phyloP scores from a whole-genome alignment of 345 rosid genomes.

The Dovyalis caffra region DNA sequence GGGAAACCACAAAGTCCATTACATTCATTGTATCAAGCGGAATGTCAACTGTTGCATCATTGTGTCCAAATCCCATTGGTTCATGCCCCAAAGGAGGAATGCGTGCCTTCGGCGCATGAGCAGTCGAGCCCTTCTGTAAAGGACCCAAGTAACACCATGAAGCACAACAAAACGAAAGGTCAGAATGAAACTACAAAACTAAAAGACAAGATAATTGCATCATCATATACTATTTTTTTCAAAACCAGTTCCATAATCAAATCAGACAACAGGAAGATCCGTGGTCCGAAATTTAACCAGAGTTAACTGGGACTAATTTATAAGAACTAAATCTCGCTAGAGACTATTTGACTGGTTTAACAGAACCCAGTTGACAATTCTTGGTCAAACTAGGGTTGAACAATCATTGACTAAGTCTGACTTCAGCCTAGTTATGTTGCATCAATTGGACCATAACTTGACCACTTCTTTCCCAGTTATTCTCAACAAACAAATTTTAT shows the following conservation, averaged over 20 bases:
- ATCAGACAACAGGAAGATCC: no score
- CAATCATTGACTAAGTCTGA: background rate
- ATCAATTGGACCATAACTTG: background rate
- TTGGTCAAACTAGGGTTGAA: background rate
- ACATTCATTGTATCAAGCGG: slow-evolving; percentile 82
- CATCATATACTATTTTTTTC: background rate
- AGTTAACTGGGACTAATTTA: background rate
- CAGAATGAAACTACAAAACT: background rate
- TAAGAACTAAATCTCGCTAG: background rate
- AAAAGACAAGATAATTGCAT: background rate
- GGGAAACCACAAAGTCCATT: slow-evolving; percentile 7
- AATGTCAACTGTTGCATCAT: slow-evolving; percentile 85
- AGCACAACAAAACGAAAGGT: background rate
- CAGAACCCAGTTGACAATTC: background rate
- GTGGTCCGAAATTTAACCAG: background rate
- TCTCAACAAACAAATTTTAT: background rate
- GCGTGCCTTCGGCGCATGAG: slow-evolving; percentile 52
- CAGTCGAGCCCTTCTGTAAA: slow-evolving; percentile 58
- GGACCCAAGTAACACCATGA: background rate
- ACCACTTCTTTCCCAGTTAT: background rate
- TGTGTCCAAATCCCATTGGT: slow-evolving; percentile 61
- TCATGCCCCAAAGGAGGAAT: slow-evolving; percentile 55
- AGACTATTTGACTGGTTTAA: background rate
- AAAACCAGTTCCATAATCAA: background rate
- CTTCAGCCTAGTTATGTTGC: background rate